Percentiles rank a stretch among this genome's conserved stretches.
These are phyloP conservation scores for Heritiera fomes DNA, from an alignment of 345 rosid genomes.

Conservation along the genomic window DNA sequence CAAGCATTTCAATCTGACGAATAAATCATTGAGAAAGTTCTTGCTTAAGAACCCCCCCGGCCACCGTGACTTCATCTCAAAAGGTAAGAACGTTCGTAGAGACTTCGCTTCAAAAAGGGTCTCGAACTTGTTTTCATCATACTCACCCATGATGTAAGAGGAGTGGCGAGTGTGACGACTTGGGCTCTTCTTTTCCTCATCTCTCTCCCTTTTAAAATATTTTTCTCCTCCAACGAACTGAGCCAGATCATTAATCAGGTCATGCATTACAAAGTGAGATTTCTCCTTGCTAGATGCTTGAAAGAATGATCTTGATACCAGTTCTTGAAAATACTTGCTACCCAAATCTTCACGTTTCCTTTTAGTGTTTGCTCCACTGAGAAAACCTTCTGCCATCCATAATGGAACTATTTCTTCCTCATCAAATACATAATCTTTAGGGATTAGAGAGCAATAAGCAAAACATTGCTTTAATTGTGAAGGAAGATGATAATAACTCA, in stretches of 20 bases:
- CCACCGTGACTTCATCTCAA: too few relatives aligned
- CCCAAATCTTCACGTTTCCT: not conserved
- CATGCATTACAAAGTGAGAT: conserved; percentile 24
- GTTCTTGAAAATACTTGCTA: not conserved
- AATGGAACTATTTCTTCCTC: too few relatives aligned
- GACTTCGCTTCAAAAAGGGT: not conserved
- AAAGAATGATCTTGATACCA: conserved; percentile 6
- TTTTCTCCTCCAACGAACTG: not conserved
- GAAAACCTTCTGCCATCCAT: conserved; percentile 17
- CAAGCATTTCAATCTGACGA: not conserved
- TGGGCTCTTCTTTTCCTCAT: too few relatives aligned
- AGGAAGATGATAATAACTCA: conserved; percentile 29
- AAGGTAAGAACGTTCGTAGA: conserved; percentile 1
- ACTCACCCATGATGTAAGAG: not conserved
- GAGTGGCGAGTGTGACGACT: not conserved
- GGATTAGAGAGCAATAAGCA: conserved; percentile 20
- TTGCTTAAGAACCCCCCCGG: not conserved
- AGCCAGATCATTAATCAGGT: conserved; percentile 30
- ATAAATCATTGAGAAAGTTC: not conserved
- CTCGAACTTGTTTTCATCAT: not conserved
- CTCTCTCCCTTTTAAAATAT: not conserved
- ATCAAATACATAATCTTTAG: conserved; percentile 6
- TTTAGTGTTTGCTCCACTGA: not conserved
- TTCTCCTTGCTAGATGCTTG: not conserved
- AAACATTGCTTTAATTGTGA: conserved; percentile 23